Percentiles rank a stretch among this genome's conserved stretches.
phyloP scores from a whole-genome alignment of 768 basidiomycete genomes.

The Serendipita sp. region DNA sequence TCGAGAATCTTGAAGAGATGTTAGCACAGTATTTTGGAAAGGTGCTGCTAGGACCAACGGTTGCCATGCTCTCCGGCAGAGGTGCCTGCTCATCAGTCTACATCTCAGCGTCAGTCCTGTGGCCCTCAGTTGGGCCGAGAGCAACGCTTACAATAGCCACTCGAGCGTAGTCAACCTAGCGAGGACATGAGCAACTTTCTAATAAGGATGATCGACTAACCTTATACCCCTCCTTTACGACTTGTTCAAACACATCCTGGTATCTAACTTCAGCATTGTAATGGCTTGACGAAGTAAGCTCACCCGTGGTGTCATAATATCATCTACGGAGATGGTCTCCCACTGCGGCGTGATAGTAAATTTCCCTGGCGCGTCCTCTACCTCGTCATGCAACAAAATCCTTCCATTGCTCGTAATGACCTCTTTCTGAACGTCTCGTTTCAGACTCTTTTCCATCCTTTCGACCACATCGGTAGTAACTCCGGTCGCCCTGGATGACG shows the following conservation, averaged over 20 bases:
- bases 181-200: neutral
- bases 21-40: neutral
- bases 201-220: constrained; percentile 23
- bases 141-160: constrained; percentile 60
- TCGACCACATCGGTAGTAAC: constrained; percentile 84
- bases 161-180: constrained; percentile 71
- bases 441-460: constrained; percentile 75
- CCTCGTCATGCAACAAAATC: constrained; percentile 86
- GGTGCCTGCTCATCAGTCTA: constrained; percentile 97
- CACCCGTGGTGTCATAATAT: constrained; percentile 67
- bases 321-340: constrained; percentile 68
- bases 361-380: constrained; percentile 79
- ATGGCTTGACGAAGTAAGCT: neutral
- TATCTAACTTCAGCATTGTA: neutral
- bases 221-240: constrained; percentile 60
- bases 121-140: neutral
- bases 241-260: constrained; percentile 54
- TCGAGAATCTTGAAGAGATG: constrained; percentile 67
- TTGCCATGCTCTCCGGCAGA: constrained; percentile 38
- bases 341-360: constrained; percentile 89
- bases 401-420: constrained; percentile 52
- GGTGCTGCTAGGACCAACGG: neutral
- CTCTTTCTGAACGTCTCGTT: constrained; percentile 75
- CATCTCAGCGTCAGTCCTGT: neutral
- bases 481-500: constrained; percentile 60